Base-by-base conservation (phyloP, 306 rosid species). In the Glycine soja region DNA sequence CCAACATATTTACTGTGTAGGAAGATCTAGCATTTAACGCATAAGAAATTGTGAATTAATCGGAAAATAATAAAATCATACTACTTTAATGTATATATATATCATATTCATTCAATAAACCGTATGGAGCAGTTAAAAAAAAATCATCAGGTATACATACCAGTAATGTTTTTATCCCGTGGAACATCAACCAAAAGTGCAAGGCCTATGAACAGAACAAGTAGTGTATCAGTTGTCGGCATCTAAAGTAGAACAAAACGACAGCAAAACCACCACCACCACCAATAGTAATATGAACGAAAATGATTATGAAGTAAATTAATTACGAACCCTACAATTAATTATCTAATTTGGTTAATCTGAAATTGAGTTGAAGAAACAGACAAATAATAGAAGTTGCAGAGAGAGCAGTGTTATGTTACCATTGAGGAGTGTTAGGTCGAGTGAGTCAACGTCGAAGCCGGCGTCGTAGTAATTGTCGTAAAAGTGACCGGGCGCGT, bases 131-230 rank as follows among this genome's bases (percentile, higher is more conserved):
- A 62, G 38, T 38, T 53, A 61, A 57, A 65, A 38, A 53, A 24
- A 24, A 24, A 24, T 1, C 30, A 24, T 24, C 40, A 65, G 74
- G 57, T 15, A 18, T 14, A 48, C 91, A 53, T 85, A 93, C 99
- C 99, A 18, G 97, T 95, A 67, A 95, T 88, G 86, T 95, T 93
- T 78, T 42, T 80, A 70, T 87, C 91, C 76, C 97, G 83, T 10
- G 97, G 97, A 87, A 93, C 92, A 72, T 95, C 99, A 54, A 95
- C 90, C 78, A 95, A 73, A 78, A 95, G 87, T 2, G 93, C 91
- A 19, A 82, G 90, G 68, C 98, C 98, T 95, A 52, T 79, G 32
- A 74, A 65, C 64, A 89, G 62, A 80, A 81, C 64, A 53, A 80
- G 46, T 57, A 12, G 43, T 38, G 7, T 0, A 38, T 38, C 43